Base-by-base conservation (phyloP, 345 rosid genomes). In the Gossypium arboreum region DNA sequence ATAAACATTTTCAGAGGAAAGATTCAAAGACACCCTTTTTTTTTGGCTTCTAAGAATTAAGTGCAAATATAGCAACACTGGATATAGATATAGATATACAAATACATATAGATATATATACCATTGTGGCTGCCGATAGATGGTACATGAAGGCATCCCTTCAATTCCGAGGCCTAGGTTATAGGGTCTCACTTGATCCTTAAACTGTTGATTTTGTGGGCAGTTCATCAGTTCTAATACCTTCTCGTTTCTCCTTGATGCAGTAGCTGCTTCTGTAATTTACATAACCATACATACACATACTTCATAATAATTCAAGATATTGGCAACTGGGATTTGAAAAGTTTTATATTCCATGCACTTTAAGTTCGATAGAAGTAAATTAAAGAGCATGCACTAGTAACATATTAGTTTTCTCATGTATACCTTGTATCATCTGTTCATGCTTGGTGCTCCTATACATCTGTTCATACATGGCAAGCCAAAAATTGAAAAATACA, bases 381-480 rank as follows among this genome's bases (percentile, higher is more conserved):
- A 61, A 60, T 25, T 27, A 29, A 34, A 29, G 24, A 39, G 29
- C 52, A 65, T 18, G 48, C 48, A 43, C 20, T 65, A 43, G 43
- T 20, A 4, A 4, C 52, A 44, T 52, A 16, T 52, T 1, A 24
- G 18, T 65, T n/a, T 65, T 51, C 73, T 50, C 61, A 18, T 52
- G 4, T 62, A 64, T 72, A 90, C 94, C 94, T 86, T 83, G 88
- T 25, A 86, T 60, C 80, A 79, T 78, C 81, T 86, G 86, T 62
- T 88, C 92, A 76, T 85, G 86, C 85, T 85, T 90, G 89, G 81
- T 84, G 85, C 89, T 83, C 75, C 94, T 84, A 83, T 86, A 85
- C 92, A 90, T 90, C 92, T 90, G 84, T 22, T 10, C 78, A 79
- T 18, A 12, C 24, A 69, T 10, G 27, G 15, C 44, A 69, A 69